Conservation (phyloP, 1,284 basidiomycete species). For the Microbotryum violaceum region DNA sequence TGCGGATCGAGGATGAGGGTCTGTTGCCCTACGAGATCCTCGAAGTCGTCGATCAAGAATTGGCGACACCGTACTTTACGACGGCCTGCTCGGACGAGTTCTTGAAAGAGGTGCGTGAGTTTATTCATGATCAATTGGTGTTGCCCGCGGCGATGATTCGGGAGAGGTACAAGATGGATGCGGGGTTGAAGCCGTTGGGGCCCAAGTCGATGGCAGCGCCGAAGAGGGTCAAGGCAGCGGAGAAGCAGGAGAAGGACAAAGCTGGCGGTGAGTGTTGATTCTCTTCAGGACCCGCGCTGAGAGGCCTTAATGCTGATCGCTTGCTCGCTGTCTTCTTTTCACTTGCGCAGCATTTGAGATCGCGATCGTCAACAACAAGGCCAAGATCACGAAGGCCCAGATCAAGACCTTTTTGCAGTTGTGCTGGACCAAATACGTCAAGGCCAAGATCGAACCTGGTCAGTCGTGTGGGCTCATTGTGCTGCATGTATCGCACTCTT, state of each 20-base stretch:
- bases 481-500: background rate
- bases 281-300: too few species aligned
- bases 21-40: slow-evolving; percentile 84
- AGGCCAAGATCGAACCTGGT: slow-evolving; percentile 92
- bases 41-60: slow-evolving; percentile 60
- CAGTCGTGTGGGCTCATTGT: slow-evolving; percentile 12
- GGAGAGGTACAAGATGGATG: slow-evolving; percentile 71
- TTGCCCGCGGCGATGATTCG: slow-evolving; percentile 62
- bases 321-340: background rate
- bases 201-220: background rate
- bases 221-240: background rate
- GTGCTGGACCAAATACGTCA: slow-evolving; percentile 85
- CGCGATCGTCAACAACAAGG: slow-evolving; percentile 71
- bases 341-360: slow-evolving; percentile 45
- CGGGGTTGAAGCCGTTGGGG: slow-evolving; percentile 49
- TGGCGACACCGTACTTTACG: slow-evolving; percentile 56
- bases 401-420: slow-evolving; percentile 70
- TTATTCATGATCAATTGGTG: slow-evolving; percentile 64
- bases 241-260: background rate
- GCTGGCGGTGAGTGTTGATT: slow-evolving; percentile 3
- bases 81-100: slow-evolving; percentile 37
- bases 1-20: slow-evolving; percentile 45
- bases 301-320: background rate
- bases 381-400: slow-evolving; percentile 79
- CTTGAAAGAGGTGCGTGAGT: slow-evolving; percentile 60